These are phyloP conservation scores for Claviceps cyperi DNA, from an alignment of 2,329 filamentous ascomycete species.

Conservation along the genomic window DNA sequence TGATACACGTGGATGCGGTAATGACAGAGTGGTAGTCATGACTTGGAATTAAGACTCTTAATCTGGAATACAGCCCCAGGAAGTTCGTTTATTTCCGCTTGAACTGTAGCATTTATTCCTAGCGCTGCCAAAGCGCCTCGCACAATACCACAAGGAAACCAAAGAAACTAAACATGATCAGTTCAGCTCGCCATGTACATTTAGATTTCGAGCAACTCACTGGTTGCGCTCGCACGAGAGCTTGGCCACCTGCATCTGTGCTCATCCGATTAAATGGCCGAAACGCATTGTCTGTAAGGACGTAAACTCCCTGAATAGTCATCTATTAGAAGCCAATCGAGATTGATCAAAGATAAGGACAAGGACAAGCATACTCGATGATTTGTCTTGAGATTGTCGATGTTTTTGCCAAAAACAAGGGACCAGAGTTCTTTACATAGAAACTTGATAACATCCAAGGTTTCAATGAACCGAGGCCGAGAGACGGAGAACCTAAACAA, in stretches of 20 bases:
- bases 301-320: conserved; percentile 66
- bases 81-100: conserved; percentile 77
- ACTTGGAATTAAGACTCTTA: conserved; percentile 60
- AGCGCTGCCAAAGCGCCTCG: conserved; percentile 83
- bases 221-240: conserved; percentile 60
- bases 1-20: not conserved
- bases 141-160: conserved; percentile 89
- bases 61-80: conserved; percentile 92
- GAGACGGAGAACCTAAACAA: conserved; percentile 58
- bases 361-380: conserved; percentile 49
- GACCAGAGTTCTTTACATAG: conserved; percentile 97
- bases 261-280: conserved; percentile 83
- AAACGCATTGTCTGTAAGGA: conserved; percentile 86
- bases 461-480: conserved; percentile 77
- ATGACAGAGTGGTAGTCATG: conserved; percentile 23
- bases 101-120: conserved; percentile 80
- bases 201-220: conserved; percentile 35
- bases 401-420: conserved; percentile 86
- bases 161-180: conserved; percentile 54
- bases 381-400: conserved; percentile 98
- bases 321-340: not conserved
- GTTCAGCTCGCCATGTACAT: not conserved
- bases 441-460: conserved; percentile 94
- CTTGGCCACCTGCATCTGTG: conserved; percentile 60
- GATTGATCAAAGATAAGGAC: not conserved